A percentile compares a stretch with the other conserved stretches of the same genome.
Conservation (phyloP, 257 asterid species). For the Leptodermis oblonga region DNA sequence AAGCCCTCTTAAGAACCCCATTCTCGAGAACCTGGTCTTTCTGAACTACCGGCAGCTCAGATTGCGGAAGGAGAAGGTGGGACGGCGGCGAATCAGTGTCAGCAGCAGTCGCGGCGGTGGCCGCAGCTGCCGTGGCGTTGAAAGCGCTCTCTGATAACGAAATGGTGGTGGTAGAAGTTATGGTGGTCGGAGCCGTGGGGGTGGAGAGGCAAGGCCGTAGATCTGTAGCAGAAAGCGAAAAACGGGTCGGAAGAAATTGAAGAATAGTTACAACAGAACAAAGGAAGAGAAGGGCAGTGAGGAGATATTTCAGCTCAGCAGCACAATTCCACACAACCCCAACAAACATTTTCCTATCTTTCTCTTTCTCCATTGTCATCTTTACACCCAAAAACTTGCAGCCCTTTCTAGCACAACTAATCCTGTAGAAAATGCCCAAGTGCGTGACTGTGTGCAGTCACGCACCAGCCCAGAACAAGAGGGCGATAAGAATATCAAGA, state of each 20-base stretch:
- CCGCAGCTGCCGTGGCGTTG: constrained; percentile 1
- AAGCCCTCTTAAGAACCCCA: constrained; percentile 46
- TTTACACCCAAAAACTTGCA: not conserved
- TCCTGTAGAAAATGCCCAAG: not conserved
- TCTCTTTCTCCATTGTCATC: constrained; percentile 27
- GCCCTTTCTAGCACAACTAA: not conserved
- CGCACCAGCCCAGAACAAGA: not conserved
- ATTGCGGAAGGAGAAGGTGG: not conserved
- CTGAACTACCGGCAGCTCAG: not conserved
- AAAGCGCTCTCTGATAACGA: not conserved
- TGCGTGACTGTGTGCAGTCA: not conserved
- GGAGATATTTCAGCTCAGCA: constrained; percentile 56
- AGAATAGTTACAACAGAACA: constrained; percentile 54
- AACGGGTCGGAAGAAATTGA: constrained; percentile 58
- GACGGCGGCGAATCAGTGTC: not conserved
- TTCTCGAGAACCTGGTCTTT: constrained; percentile 19
- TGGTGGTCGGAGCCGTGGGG: constrained; percentile 15
- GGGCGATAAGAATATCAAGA: not conserved
- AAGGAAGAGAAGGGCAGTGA: constrained; percentile 55
- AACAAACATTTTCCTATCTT: constrained; percentile 49
- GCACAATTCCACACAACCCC: constrained; percentile 72
- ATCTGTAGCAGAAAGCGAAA: constrained; percentile 46
- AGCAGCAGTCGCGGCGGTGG: not conserved
- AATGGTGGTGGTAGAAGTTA: constrained; percentile 5
- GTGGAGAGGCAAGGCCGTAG: constrained; percentile 40